Evolutionary conservation across 768 basidiomycete genomes (phyloP), one percentile per base, ranked within the genome.

Genomic region (Tricholoma flavovirens): DNA sequence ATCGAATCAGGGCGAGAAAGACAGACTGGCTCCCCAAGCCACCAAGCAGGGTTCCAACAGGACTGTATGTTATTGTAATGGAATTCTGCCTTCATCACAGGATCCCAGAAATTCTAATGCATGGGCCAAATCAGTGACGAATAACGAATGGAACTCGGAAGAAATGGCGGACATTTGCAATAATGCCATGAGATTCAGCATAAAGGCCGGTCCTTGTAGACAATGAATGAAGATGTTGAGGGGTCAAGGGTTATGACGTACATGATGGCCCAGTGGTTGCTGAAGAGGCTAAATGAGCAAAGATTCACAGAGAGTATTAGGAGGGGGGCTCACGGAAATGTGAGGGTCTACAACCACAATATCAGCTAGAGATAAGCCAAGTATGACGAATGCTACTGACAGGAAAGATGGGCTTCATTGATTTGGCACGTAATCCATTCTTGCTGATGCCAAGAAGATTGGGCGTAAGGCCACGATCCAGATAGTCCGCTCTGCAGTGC

Each of bases 241-340:
- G 22, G 32, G 15, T 50, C 4, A 17, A 36, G 7, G n/a, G 9
- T 19, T 12, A 14, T 5, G 15, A 66, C 79, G 24, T 65, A 92
- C 90, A 96, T 84, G 35, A 96, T 66, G 3, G 86, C 71, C 93
- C 93, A 97, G 67, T 96, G 94, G 66, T 96, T 96, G 15, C 89
- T 93, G 6, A 14, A 30, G 42, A 14, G 38, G 42, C 8, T 30
- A 24, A 19, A 46, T 17, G 48, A 58, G 33, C 24, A 24, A 50
- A 58, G 63, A 49, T 11, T 14, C 45, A 48, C 26, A 14, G 8
- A 29, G 53, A 11, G 0, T 22, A 6, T n/a, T n/a, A n/a, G n/a
- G 57, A 38, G 38, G 8, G 14, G 58, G 26, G 77, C 89, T 78
- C 66, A 92, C 84, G 93, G 94, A 64, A 96, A 96, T 2, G 93